Conservation (phyloP, 2,329 filamentous ascomycete species). For the Venturia aucupariae region DNA sequence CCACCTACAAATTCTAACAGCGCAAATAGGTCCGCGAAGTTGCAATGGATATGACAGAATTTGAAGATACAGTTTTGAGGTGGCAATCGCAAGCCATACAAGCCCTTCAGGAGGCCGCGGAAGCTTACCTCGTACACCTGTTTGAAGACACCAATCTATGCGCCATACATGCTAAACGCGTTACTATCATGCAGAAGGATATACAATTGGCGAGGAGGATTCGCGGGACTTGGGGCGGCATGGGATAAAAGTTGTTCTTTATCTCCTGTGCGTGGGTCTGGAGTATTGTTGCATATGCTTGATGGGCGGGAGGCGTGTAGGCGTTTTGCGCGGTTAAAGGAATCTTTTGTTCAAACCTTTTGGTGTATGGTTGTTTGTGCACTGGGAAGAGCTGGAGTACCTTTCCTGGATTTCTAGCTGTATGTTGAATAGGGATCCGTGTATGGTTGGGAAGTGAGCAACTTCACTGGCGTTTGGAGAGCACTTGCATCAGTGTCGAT, state of each 20-base stretch:
- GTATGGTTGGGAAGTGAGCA: neutral
- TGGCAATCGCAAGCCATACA: conserved; percentile 98
- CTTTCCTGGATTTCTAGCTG: neutral
- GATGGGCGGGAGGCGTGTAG: neutral
- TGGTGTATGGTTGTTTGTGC: neutral
- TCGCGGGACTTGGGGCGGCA: conserved; percentile 47
- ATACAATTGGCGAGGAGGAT: conserved; percentile 95
- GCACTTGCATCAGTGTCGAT: neutral
- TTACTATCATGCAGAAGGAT: conserved; percentile 96
- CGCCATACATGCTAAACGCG: conserved; percentile 98
- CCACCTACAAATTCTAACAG: neutral
- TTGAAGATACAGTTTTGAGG: conserved; percentile 55
- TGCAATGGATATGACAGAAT: conserved; percentile 85
- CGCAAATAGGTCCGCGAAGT: conserved; percentile 66
- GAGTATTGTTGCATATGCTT: neutral
- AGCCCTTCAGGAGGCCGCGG: conserved; percentile 95
- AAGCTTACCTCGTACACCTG: conserved; percentile 96
- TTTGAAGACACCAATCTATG: conserved; percentile 98
- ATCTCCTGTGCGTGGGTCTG: neutral
- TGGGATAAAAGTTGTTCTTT: neutral
- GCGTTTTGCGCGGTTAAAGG: neutral
- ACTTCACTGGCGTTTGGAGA: neutral
- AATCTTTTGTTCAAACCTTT: neutral
- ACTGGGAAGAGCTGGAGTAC: neutral
- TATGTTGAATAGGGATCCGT: neutral